Conservation (phyloP, 2,329 filamentous ascomycete genomes). For the Calonectria fujianensis region DNA sequence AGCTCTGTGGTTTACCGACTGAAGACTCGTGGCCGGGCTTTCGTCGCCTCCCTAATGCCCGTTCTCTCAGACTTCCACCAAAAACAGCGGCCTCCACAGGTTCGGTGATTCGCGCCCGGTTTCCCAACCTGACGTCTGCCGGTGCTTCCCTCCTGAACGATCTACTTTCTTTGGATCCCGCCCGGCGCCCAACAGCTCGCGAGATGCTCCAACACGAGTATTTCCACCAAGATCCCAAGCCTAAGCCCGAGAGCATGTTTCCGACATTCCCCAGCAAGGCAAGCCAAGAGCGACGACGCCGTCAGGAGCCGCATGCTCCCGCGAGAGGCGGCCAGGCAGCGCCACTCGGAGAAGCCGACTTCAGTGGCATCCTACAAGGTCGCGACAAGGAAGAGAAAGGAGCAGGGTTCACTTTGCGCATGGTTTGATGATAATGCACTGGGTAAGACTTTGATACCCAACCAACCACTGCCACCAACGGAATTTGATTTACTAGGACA, state of each 20-base stretch:
- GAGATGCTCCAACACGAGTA: slow-evolving; percentile 88
- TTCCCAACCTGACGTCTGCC: slow-evolving; percentile 86
- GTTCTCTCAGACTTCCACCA: slow-evolving; percentile 83
- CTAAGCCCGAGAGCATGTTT: slow-evolving; percentile 94
- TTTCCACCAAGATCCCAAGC: slow-evolving; percentile 91
- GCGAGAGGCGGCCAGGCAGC: slow-evolving; percentile 83
- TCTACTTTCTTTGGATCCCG: slow-evolving; percentile 85
- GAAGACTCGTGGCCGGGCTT: slow-evolving; percentile 91
- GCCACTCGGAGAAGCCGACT: slow-evolving; percentile 75
- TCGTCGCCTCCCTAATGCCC: slow-evolving; percentile 89
- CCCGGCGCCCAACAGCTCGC: slow-evolving; percentile 79
- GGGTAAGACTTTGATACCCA: neutral
- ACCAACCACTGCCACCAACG: neutral
- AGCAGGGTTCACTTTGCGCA: slow-evolving; percentile 79
- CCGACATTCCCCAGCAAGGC: slow-evolving; percentile 98
- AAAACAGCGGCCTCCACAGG: slow-evolving; percentile 63
- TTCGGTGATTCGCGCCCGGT: slow-evolving; percentile 82
- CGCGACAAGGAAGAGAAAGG: slow-evolving; percentile 79
- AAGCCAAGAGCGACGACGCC: slow-evolving; percentile 87
- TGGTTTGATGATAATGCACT: slow-evolving; percentile 63
- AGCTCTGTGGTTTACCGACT: slow-evolving; percentile 89
- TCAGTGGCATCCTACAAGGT: slow-evolving; percentile 82
- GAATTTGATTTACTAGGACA: neutral
- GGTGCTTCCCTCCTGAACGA: slow-evolving; percentile 81
- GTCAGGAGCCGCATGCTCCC: slow-evolving; percentile 87